A percentile compares a stretch with the other conserved stretches of the same genome.
phyloP scores from a whole-genome alignment of 805 yeast genomes.

The Starmerella bacillaris region DNA sequence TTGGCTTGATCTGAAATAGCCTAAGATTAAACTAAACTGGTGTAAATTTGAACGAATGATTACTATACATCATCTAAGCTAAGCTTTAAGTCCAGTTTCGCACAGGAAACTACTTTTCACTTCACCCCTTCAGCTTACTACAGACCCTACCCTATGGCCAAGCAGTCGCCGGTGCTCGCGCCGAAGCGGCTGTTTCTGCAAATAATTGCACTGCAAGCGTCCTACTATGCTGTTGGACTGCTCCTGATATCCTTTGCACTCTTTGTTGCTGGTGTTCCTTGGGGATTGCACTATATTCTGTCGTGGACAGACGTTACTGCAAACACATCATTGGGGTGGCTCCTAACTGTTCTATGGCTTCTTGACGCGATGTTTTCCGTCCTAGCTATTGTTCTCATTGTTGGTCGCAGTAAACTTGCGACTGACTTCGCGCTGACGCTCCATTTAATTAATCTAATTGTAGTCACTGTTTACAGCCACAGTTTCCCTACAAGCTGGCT shows the following conservation, averaged over 20 bases:
- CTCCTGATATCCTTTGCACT: constrained; percentile 48
- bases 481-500: constrained; percentile 50
- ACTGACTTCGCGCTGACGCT: constrained; percentile 95
- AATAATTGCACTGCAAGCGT: constrained; percentile 56
- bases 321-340: constrained; percentile 66
- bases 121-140: background rate
- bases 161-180: constrained; percentile 30
- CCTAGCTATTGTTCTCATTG: constrained; percentile 64
- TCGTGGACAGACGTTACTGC: constrained; percentile 61
- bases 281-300: constrained; percentile 52
- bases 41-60: no score
- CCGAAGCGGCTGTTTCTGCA: constrained; percentile 49
- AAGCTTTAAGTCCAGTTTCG: no score
- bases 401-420: constrained; percentile 82
- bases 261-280: constrained; percentile 50
- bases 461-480: constrained; percentile 47
- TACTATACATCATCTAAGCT: no score
- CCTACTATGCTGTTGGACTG: constrained; percentile 60
- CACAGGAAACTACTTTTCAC: background rate
- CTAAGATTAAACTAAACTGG: no score
- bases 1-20: no score
- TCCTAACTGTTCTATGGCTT: constrained; percentile 60
- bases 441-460: constrained; percentile 57
- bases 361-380: constrained; percentile 70
- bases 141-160: constrained; percentile 9